Percentiles rank a stretch among this genome's conserved stretches.
phyloP scores from a whole-genome alignment of 2,329 filamentous ascomycete species.

The Periconia digitata region DNA sequence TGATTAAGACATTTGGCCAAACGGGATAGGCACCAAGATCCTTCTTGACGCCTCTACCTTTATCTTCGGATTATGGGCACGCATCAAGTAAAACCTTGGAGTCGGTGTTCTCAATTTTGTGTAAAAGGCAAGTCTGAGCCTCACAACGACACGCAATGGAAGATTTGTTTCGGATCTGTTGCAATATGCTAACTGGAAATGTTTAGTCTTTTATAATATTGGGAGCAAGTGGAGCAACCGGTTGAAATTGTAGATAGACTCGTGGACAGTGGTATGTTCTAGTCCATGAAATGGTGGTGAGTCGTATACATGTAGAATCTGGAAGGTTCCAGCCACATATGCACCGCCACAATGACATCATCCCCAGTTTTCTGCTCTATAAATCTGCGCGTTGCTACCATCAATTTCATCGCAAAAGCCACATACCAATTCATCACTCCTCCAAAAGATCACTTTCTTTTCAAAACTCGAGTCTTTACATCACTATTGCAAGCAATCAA shows the following conservation, averaged over 20 bases:
- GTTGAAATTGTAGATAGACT: no score
- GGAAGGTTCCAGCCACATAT: conserved; percentile 26
- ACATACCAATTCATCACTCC: neutral
- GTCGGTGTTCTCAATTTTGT: conserved; percentile 17
- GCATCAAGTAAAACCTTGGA: conserved; percentile 18
- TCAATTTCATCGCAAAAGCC: neutral
- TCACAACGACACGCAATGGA: neutral
- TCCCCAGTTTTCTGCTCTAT: neutral
- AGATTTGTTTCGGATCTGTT: no score
- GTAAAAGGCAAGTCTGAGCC: conserved; percentile 42
- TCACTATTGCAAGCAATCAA: no score
- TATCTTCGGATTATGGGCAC: neutral
- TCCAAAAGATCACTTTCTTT: neutral
- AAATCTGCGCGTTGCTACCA: no score
- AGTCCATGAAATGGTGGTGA: no score
- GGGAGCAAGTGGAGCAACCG: no score
- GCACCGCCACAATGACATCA: conserved; percentile 33
- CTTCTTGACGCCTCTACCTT: conserved; percentile 11
- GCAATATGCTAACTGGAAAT: no score
- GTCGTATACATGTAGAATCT: no score
- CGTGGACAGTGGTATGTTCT: no score
- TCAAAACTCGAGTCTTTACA: neutral
- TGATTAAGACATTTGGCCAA: conserved; percentile 34
- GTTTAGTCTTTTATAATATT: no score
- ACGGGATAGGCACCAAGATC: conserved; percentile 24